Evolutionary conservation across 805 yeast species (phyloP), one percentile per base, ranked within the genome.

Genomic region (Saccharomycopsis guyanensis): DNA sequence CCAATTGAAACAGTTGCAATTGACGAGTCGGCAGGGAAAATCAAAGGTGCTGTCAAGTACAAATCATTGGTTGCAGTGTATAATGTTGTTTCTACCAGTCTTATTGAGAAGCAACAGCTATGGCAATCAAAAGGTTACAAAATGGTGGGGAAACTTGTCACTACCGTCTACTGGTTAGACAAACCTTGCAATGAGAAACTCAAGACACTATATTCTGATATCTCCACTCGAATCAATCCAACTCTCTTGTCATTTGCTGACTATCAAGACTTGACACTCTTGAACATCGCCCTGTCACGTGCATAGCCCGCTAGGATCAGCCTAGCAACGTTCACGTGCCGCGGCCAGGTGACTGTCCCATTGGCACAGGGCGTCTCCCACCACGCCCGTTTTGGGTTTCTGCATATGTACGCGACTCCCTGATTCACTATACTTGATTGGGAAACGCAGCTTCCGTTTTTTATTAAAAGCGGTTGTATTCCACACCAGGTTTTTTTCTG

Each of bases 231-330:
- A 15, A 19, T 39, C 7, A 40, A 40, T 19, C 15, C 13, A 3
- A 13, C 4, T 7, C 13, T 6, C 15, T 20, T 42, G 12, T 32
- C 42, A 4, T 23, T 46, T 7, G 25, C 38, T 4, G 50, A 43
- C 13, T 46, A 42, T 23, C 42, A 38, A 33, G 50, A 46, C 12
- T 29, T 46, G 38, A 42, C 46, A 3, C 19, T 46, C n/a, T 25
- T 46, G 16, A 22, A 43, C 12, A 33, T 33, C 10, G 37, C 37
- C 32, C n/a, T n/a, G n/a, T n/a, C n/a, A n/a, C n/a, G n/a, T n/a
- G n/a, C n/a, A n/a, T n/a, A n/a, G n/a, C n/a, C n/a, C n/a, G n/a
- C n/a, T n/a, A n/a, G n/a, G n/a, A n/a, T n/a, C n/a, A n/a, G n/a
- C n/a, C n/a, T n/a, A n/a, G n/a, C n/a, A n/a, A n/a, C n/a, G n/a